Evolutionary conservation across 345 rosid species (phyloP), one percentile per base, ranked within the genome.

Genomic region (Geranium brycei): DNA sequence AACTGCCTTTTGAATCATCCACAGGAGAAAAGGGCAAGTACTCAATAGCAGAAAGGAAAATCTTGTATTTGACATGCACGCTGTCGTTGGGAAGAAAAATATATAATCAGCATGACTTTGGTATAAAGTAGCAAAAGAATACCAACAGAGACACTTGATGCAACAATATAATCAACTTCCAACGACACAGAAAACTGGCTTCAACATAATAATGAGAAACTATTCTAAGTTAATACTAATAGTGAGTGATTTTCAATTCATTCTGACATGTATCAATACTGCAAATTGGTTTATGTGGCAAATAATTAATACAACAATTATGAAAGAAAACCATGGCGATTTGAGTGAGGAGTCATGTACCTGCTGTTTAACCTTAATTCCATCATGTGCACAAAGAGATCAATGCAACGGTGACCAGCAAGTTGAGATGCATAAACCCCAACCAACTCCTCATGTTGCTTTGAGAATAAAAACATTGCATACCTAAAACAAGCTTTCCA

Each of bases 301-400:
- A 35, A 35, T 35, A 35, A 35, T 35, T 35, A 7, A 23, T 23
- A 23, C 28, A 23, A 35, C 41, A 35, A 35, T 35, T 4, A 35
- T 35, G 10, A 35, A 35, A 7, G 41, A 35, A 35, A 35, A 35
- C 41, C 41, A 35, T 35, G 41, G 40, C 7, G 28, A 31, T 19
- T 16, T 16, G 13, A 3, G 2, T 31, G 14, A 53, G 31, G 57
- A 64, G 40, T 19, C 47, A 67, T 1, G 59, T 76, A 90, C 99
- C 99, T 90, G 89, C 92, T 82, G 67, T 82, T 77, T 65, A 90
- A 69, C 86, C 99, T 81, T 70, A 82, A 78, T 75, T 90, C 99
- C 99, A 93, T 93, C 99, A 93, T 90, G 81, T 90, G 92, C 73
- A 91, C 97, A 72, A 88, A 93, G 72, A 93, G 95, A 72, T 93